Percentiles rank a stretch among this genome's conserved stretches.
These are phyloP conservation scores for Madurella mycetomatis DNA, from an alignment of 2,329 filamentous ascomycete species.

Conservation along the genomic window DNA sequence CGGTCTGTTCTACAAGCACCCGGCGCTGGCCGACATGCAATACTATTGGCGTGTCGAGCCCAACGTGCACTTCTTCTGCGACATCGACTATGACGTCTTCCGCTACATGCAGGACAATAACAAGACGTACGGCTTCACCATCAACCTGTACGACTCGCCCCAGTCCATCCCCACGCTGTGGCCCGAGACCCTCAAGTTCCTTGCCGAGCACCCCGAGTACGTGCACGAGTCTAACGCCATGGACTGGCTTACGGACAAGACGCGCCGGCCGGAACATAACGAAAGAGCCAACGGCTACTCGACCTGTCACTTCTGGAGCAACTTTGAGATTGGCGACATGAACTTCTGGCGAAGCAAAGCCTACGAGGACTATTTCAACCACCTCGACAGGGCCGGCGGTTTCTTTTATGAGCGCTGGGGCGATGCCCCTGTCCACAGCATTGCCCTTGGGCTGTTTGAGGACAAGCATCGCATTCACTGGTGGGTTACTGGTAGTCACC, in stretches of 20 bases:
- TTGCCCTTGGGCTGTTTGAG: conserved; percentile 87
- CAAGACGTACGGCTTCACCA: conserved; percentile 98
- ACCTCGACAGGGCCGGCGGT: conserved; percentile 86
- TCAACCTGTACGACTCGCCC: conserved; percentile 91
- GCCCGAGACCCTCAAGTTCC: conserved; percentile 92
- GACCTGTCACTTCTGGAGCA: conserved; percentile 98
- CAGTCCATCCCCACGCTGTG: conserved; percentile 82
- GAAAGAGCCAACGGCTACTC: conserved; percentile 84
- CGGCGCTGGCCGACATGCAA: conserved; percentile 72
- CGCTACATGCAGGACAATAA: conserved; percentile 97
- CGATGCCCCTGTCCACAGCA: conserved; percentile 93
- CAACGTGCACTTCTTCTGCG: conserved; percentile 98
- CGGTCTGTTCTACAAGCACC: conserved; percentile 95
- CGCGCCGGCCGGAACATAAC: conserved; percentile 73
- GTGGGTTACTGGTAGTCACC: conserved; percentile 48
- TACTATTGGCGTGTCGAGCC: conserved; percentile 99
- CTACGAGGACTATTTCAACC: conserved; percentile 95
- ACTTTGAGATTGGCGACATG: conserved; percentile 95
- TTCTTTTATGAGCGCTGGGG: conserved; percentile 99
- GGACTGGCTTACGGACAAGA: conserved; percentile 77
- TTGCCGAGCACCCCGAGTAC: conserved; percentile 78
- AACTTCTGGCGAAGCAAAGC: conserved; percentile 84
- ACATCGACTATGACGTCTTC: conserved; percentile 97
- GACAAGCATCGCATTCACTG: conserved; percentile 89
- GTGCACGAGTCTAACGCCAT: conserved; percentile 80